Percentiles rank a stretch among this genome's conserved stretches.
Conservation (phyloP, 2,329 filamentous ascomycete species). For the Colletotrichum sp. region DNA sequence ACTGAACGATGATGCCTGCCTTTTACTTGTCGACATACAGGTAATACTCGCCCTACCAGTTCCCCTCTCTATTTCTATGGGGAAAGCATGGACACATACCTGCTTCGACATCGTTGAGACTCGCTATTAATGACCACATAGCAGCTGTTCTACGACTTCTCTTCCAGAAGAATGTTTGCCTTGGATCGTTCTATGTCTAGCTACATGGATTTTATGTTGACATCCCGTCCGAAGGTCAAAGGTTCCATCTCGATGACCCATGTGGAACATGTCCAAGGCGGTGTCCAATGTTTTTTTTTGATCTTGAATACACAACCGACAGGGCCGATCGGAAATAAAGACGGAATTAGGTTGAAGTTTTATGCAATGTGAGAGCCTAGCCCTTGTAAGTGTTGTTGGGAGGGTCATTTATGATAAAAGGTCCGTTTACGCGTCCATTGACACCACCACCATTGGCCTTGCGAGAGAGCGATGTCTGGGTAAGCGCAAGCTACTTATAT, state of each 20-base stretch:
- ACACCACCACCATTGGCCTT: not conserved
- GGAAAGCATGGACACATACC: no score
- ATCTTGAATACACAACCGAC: not conserved
- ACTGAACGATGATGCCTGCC: not conserved
- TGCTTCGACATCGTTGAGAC: not conserved
- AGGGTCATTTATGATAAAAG: not conserved
- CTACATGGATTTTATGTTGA: accelerated
- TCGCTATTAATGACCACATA: not conserved
- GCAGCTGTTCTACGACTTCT: not conserved
- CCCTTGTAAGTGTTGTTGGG: not conserved
- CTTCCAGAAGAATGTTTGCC: not conserved
- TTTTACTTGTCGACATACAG: accelerated
- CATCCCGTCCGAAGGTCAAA: not conserved
- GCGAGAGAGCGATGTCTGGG: not conserved
- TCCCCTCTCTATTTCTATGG: no score
- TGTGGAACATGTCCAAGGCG: not conserved
- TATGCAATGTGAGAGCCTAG: not conserved
- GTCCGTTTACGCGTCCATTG: no score
- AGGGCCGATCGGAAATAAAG: accelerated
- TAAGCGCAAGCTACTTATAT: not conserved
- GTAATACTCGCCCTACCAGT: no score
- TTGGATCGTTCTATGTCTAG: not conserved
- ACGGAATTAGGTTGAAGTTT: not conserved
- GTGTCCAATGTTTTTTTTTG: not conserved
- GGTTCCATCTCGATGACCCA: not conserved